Evolutionary conservation across 148 eudicot genomes (phyloP), one percentile per base, ranked within the genome.

Genomic region (Pharnaceum exiguum): DNA sequence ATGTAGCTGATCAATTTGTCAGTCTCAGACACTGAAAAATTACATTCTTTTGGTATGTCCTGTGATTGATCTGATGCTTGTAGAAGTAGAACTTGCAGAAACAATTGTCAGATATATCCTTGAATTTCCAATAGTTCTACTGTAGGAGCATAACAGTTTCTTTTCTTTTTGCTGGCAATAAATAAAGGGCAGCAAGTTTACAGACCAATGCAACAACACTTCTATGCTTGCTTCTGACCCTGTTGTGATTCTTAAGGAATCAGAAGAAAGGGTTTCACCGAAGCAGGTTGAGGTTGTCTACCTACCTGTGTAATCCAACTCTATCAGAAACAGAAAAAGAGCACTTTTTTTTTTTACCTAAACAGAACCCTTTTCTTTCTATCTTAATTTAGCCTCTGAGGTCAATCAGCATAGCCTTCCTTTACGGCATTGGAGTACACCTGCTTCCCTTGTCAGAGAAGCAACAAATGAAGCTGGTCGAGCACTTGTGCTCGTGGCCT

Each of bases 401-500:
- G 21, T 45, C 47, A 15, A 53, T 53, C 57, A 73, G 71, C 87
- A 76, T 32, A 31, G 66, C 7, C 71, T 67, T 43, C 75, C 74
- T 43, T 59, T 76, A 51, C 27, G 65, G 60, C 84, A 79, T 10
- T 10, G 16, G 10, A 79, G 79, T 43, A 70, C 60, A 35, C 84
- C 94, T 6, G 89, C 83, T 1, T 59, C 70, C 15, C 40, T 52
- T n/a, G 88, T 82, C 46, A 80, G 29, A 25, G 68, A 66, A 65
- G 71, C 50, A 21, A 86, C 75, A 1, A 66, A 37, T 1, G 89
- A 68, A 56, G 84, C 71, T 16, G 82, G 63, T 50, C 62, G 65
- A 7, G 85, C 87, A 5, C 62, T 55, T 27, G 79, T 63, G 55
- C 88, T 86, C 10, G 74, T 73, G 16, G 82, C 82, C 48, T 65